Conservation (phyloP, 768 basidiomycete species). For the Termitomyces heimii region DNA sequence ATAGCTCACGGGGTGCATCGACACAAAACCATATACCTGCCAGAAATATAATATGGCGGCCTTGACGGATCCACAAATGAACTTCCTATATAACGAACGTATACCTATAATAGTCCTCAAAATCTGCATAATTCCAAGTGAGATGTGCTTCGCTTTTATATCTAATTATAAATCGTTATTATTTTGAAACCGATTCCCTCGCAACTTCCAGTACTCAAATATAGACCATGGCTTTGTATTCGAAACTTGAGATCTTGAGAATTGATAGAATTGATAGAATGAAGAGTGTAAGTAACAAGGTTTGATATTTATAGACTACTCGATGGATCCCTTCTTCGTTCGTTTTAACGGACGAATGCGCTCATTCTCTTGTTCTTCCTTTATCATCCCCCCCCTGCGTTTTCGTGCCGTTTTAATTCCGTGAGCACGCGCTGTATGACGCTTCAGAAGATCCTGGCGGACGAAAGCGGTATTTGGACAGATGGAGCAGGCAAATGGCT, state of each 20-base stretch:
- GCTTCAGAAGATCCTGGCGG: slow-evolving; percentile 61
- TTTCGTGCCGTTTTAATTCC: slow-evolving; percentile 27
- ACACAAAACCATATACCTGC: slow-evolving; percentile 38
- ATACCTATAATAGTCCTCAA: not conserved
- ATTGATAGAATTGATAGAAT: not conserved
- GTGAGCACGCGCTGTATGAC: slow-evolving; percentile 59
- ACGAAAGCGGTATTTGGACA: slow-evolving; percentile 55
- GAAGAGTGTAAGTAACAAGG: not conserved
- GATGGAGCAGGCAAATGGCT: slow-evolving; percentile 54
- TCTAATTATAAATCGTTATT: not conserved
- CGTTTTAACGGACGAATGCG: not conserved
- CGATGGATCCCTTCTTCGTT: slow-evolving; percentile 1
- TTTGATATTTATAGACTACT: not conserved
- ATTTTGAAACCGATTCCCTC: not conserved
- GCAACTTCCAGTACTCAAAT: not conserved
- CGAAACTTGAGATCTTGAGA: not conserved
- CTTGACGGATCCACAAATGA: slow-evolving; percentile 28
- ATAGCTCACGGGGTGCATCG: slow-evolving; percentile 32
- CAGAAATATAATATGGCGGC: slow-evolving; percentile 60
- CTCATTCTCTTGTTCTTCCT: slow-evolving; percentile 5
- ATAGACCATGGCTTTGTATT: not conserved
- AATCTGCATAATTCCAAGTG: not conserved
- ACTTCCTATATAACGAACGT: not conserved
- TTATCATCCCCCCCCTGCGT: slow-evolving; percentile 1
- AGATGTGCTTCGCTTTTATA: not conserved